These are phyloP conservation scores for Botrytis medusae DNA, from an alignment of 2,329 filamentous ascomycete species.

Conservation along the genomic window DNA sequence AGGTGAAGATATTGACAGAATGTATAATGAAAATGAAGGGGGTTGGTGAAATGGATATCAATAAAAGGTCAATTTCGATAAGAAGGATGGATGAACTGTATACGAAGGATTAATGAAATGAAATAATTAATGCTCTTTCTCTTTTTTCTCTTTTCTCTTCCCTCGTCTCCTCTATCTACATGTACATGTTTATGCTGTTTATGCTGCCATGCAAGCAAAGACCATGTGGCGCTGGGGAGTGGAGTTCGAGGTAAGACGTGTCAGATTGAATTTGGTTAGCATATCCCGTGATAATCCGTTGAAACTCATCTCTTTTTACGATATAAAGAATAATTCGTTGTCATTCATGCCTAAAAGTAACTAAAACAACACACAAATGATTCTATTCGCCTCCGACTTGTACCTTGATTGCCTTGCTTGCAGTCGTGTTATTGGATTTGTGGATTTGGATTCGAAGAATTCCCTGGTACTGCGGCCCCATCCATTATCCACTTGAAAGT, in stretches of 20 bases:
- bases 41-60: conserved; percentile 19
- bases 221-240: conserved; percentile 22
- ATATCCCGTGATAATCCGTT: conserved; percentile 9
- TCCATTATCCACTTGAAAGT: neutral
- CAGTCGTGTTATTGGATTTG: conserved; percentile 22
- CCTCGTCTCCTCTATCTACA: neutral
- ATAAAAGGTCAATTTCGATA: conserved; percentile 11
- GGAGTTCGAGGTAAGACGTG: conserved; percentile 22
- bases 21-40: conserved; percentile 16
- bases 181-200: conserved; percentile 11
- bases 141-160: neutral
- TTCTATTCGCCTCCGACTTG: conserved; percentile 17
- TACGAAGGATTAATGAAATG: conserved; percentile 15
- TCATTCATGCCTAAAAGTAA: conserved; percentile 22
- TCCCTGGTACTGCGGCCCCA: conserved; percentile 7
- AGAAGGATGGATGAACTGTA: neutral
- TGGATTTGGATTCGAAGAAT: conserved; percentile 15
- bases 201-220: conserved; percentile 21
- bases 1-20: conserved; percentile 18
- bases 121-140: conserved; percentile 6
- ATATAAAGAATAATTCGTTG: conserved; percentile 19
- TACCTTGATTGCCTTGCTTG: conserved; percentile 12
- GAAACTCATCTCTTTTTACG: conserved; percentile 10
- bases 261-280: conserved; percentile 19
- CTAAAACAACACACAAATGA: conserved; percentile 22